Evolutionary conservation across 2,329 filamentous ascomycete species (phyloP), one percentile per base, ranked within the genome.

Genomic region (Hypoxylon sp.): DNA sequence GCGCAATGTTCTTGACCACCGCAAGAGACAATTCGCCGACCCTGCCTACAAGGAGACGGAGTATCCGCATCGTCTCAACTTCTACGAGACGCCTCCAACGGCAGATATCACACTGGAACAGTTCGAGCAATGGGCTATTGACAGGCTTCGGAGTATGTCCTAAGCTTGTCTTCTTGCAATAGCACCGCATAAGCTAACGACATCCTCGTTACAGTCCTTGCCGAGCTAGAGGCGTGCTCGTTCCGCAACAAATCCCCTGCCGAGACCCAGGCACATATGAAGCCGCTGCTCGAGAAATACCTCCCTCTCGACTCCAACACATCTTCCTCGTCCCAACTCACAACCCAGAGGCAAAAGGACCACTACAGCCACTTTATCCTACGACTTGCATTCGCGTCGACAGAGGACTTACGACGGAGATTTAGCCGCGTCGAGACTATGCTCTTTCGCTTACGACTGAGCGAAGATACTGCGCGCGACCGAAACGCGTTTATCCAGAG

Each of bases 311-410:
- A 75, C 48, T 68, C 72, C 2, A 76, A 77, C 44, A 48, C 75
- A 9, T 73, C 75, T 45, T 61, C 66, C 2, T 76, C 78, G 44
- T 80, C 77, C 69, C 85, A 82, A 73, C 80, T 95, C 12, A 84
- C 87, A 22, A 80, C 87, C 32, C 93, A 99, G 80, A 87, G 95
- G 26, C 92, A 95, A 78, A 96, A 96, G 77, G 96, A 99, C 73
- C 96, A 99, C 80, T 99, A 98, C 80, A 96, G 92, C 59, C 96
- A 99, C 79, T 99, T 97, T 77, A 99, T 98, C 66, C 86, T 99
- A 4, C 89, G 96, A 0, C 87, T 99, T 44, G 96, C 96, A 1
- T 99, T 99, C 75, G 89, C 94, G 0, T 89, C 91, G 1, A 97
- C 95, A 0, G 93, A 97, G 75, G 96, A 99, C 74, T 83, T 98